Evolutionary conservation across 352 stramenopile genomes (phyloP).

Genomic region (Achlya hypogyna): DNA sequence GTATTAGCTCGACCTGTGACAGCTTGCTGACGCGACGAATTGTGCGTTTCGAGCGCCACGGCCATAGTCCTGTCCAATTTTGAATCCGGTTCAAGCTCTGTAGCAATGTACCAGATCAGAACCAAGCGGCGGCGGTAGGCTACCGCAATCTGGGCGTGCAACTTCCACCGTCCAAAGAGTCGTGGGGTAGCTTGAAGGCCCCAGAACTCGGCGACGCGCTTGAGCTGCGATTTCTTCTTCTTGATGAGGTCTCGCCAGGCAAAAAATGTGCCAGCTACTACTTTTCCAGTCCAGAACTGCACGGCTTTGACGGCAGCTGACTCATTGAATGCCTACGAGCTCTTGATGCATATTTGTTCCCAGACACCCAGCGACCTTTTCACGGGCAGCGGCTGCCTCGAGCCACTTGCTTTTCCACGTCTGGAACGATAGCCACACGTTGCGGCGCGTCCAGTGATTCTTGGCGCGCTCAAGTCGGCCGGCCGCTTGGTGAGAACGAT

Average conservation of each 20-base stretch:
- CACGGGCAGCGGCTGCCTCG: neutral
- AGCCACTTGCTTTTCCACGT: conserved; percentile 9
- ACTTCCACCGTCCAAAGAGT: conserved; percentile 43
- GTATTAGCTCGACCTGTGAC: conserved; percentile 37
- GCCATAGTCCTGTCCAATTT: conserved; percentile 11
- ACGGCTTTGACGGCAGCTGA: conserved; percentile 37
- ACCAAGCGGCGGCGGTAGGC: conserved; percentile 30
- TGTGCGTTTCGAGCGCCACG: conserved; percentile 53
- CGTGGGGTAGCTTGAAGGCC: conserved; percentile 52
- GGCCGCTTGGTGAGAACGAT: neutral
- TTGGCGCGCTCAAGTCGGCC: neutral
- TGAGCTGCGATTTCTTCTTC: conserved; percentile 34
- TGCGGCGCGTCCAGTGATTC: conserved; percentile 3
- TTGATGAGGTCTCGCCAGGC: conserved; percentile 36
- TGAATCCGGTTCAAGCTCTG: neutral
- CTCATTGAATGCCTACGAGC: neutral
- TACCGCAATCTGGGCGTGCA: conserved; percentile 26
- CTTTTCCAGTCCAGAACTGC: conserved; percentile 50
- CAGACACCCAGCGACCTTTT: too few relatives aligned
- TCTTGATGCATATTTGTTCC: too few relatives aligned
- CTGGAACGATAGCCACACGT: neutral
- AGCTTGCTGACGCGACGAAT: conserved; percentile 45
- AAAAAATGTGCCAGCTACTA: conserved; percentile 33
- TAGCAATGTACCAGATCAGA: conserved; percentile 48
- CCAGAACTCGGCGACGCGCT: conserved; percentile 58